Evolutionary conservation across 345 rosid genomes (phyloP).

Genomic region (Trapa bicornis): DNA sequence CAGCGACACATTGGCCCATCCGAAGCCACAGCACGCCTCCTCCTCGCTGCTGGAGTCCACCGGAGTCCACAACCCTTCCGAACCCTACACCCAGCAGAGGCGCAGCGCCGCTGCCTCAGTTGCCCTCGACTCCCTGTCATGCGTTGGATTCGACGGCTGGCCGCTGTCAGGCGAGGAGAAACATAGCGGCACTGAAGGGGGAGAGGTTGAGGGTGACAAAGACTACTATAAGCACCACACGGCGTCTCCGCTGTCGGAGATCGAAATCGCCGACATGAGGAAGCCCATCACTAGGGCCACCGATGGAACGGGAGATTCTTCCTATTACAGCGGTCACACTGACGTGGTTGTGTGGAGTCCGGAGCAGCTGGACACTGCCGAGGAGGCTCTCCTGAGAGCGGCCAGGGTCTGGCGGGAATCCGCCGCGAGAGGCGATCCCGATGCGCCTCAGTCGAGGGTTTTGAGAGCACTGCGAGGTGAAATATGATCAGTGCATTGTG

Average conservation of each 20-base stretch:
- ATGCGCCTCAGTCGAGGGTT: conserved; percentile 50
- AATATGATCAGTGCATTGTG: conserved; percentile 14
- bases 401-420: conserved; percentile 40
- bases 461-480: conserved; percentile 58
- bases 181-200: too few relatives aligned
- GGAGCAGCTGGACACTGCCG: conserved; percentile 78
- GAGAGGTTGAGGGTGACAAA: too few relatives aligned
- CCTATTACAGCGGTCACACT: conserved; percentile 8
- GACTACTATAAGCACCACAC: too few relatives aligned
- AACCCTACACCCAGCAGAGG: conserved; percentile 39
- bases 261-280: conserved; percentile 54
- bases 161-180: too few relatives aligned
- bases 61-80: conserved; percentile 31
- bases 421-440: conserved; percentile 71
- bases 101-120: not conserved
- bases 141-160: conserved; percentile 10
- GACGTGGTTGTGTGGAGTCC: conserved; percentile 50
- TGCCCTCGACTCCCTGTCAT: conserved; percentile 19
- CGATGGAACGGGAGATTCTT: conserved; percentile 27
- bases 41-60: conserved; percentile 30
- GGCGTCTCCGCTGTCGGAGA: conserved; percentile 37
- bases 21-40: conserved; percentile 28
- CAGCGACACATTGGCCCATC: conserved; percentile 22
- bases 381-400: conserved; percentile 54
- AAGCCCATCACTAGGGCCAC: conserved; percentile 69